Evolutionary conservation across 495 filamentous ascomycete genomes (phyloP).

Genomic region (Cudoniella acicularis): DNA sequence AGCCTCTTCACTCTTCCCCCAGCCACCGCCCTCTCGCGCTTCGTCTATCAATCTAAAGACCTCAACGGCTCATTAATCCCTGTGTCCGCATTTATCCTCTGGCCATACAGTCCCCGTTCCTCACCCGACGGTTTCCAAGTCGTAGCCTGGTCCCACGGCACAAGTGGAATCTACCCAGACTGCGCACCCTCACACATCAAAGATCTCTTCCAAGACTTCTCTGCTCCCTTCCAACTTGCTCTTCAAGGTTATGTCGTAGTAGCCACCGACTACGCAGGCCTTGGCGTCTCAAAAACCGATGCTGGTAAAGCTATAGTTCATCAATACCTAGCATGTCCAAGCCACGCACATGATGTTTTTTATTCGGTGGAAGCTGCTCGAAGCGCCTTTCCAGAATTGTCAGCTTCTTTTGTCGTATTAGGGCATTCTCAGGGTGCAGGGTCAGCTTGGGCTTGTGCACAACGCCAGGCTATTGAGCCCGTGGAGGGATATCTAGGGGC

Average conservation of each 20-base stretch:
- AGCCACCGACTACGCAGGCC: slow-evolving; percentile 53
- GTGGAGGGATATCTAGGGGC: slow-evolving; percentile 39
- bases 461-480: slow-evolving; percentile 31
- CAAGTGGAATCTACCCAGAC: slow-evolving; percentile 40
- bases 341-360: slow-evolving; percentile 40
- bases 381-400: slow-evolving; percentile 34
- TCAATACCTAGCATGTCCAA: slow-evolving; percentile 34
- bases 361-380: slow-evolving; percentile 43
- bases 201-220: slow-evolving; percentile 41
- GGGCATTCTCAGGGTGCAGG: slow-evolving; percentile 50
- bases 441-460: slow-evolving; percentile 40
- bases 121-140: slow-evolving; percentile 30
- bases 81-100: slow-evolving; percentile 49
- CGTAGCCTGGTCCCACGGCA: slow-evolving; percentile 53
- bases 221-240: slow-evolving; percentile 42
- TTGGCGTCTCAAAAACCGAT: slow-evolving; percentile 40
- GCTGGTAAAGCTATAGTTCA: slow-evolving; percentile 36
- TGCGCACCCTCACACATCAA: slow-evolving; percentile 44
- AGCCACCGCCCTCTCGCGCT: slow-evolving; percentile 30
- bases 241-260: slow-evolving; percentile 50
- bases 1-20: neutral
- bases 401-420: slow-evolving; percentile 35
- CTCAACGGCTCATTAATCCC: slow-evolving; percentile 45
- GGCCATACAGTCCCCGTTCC: slow-evolving; percentile 39
- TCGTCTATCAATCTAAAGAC: slow-evolving; percentile 44